These are phyloP conservation scores for Pythium sukuiense DNA, from an alignment of 352 stramenopile genomes.

Conservation along the genomic window DNA sequence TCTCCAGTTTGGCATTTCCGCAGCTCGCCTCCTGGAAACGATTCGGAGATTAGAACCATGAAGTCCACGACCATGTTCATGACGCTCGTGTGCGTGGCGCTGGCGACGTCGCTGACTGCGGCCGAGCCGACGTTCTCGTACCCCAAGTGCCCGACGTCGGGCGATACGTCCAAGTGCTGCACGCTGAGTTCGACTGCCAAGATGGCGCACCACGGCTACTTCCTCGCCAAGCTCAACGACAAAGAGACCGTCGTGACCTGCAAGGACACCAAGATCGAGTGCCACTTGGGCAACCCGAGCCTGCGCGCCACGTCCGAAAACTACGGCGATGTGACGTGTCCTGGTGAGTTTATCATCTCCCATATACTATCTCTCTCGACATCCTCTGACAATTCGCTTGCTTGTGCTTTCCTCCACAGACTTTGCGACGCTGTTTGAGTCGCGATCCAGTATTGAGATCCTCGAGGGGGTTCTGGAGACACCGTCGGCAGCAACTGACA, in stretches of 20 bases:
- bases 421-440: constrained; percentile 63
- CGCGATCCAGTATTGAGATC: constrained; percentile 32
- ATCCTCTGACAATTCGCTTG: background rate
- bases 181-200: constrained; percentile 40
- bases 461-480: constrained; percentile 24
- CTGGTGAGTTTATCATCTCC: constrained; percentile 33
- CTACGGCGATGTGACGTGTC: constrained; percentile 43
- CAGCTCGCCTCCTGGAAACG: background rate
- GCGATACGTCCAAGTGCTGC: constrained; percentile 48
- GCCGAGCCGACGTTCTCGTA: constrained; percentile 38
- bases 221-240: constrained; percentile 45
- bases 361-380: background rate
- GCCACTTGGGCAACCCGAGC: constrained; percentile 58
- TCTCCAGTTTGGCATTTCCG: constrained; percentile 1
- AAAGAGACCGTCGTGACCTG: constrained; percentile 68
- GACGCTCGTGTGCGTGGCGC: constrained; percentile 27
- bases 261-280: constrained; percentile 48
- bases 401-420: constrained; percentile 29
- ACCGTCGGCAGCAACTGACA: background rate
- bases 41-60: constrained; percentile 9
- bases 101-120: constrained; percentile 25
- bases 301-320: constrained; percentile 41
- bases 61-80: constrained; percentile 31
- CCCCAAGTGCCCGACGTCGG: constrained; percentile 44
- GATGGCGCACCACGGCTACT: constrained; percentile 66